Evolutionary conservation across 2,329 filamentous ascomycete genomes (phyloP), one percentile per base, ranked within the genome.

Genomic region (Myotisia sp.): DNA sequence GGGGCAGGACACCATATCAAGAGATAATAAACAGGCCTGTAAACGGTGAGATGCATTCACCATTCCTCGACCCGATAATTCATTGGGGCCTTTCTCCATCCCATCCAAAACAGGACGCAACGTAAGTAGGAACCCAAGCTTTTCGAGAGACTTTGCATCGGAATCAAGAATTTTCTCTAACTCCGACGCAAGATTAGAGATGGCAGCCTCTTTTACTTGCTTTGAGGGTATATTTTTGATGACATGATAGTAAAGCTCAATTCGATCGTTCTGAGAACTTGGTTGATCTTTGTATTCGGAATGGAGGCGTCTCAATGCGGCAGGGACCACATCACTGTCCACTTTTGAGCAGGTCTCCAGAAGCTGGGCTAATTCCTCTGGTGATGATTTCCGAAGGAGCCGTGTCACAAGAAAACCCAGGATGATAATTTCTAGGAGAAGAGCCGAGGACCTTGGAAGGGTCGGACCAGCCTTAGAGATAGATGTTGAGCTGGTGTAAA

Each of bases 31-130:
- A 38, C 55, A 58, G 10, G 58, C 58, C 32, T 54, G 51, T 14
- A 62, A 45, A 22, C 50, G 52, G 27, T 61, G 39, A 13, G 47
- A 52, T 4, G 54, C 51, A 38, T 61, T 54, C 0, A 49, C 49
- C 26, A 55, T 51, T 14, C 56, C 53, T 26, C 58, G 44, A 35
- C 54, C 56, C 52, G 53, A 54, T 6, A 46, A 39, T 9, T 51
- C 37, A 9, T 39, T 44, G 12, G 46, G 43, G 2, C 38, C 37
- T 10, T 47, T 44, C 14, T 29, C 26, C 13, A 29, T 7, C 9
- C 9, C 26, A n/a, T 2, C 13, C 26, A 10, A 7, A 29, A 7
- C 13, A 3, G 21, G 16, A 14, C 31, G 22, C 12, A 24, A 9
- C 26, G 20, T 6, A 12, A 18, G 12, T 8, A 44, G 45, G n/a